These are phyloP conservation scores for Tetracentron sinense DNA, from an alignment of 164 flowering plant genomes.

Conservation along the genomic window DNA sequence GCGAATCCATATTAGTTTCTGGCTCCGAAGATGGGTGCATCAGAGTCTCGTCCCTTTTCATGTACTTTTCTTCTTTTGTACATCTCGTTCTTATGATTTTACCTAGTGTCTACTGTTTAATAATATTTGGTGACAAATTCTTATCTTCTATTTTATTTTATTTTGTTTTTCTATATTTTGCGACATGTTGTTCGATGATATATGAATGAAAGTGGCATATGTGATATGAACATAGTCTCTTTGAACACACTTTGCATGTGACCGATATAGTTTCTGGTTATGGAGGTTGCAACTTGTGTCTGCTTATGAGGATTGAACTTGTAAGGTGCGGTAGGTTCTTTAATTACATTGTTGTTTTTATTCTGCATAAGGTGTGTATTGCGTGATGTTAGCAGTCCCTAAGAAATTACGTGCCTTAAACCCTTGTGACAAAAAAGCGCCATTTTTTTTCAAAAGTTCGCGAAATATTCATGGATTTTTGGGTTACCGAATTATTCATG, in stretches of 20 bases:
- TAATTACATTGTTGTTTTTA: neutral
- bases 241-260: conserved; percentile 57
- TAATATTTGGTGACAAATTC: neutral
- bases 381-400: too few relatives aligned
- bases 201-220: conserved; percentile 27
- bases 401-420: too few relatives aligned
- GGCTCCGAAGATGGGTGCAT: conserved; percentile 80
- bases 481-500: too few relatives aligned
- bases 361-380: too few relatives aligned
- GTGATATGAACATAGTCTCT: conserved; percentile 52
- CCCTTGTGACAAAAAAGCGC: too few relatives aligned
- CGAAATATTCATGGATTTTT: too few relatives aligned
- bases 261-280: conserved; percentile 65
- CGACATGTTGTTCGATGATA: conserved; percentile 63
- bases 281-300: conserved; percentile 81
- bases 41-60: conserved; percentile 74
- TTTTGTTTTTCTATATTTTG: neutral
- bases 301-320: conserved; percentile 87
- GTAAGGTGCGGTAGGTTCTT: conserved; percentile 63
- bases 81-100: neutral
- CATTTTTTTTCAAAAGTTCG: too few relatives aligned
- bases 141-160: neutral
- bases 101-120: neutral
- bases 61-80: conserved; percentile 30
- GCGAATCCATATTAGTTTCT: conserved; percentile 68